Conservation (phyloP, 2,329 filamentous ascomycete genomes). For the Fusarium equiseti region DNA sequence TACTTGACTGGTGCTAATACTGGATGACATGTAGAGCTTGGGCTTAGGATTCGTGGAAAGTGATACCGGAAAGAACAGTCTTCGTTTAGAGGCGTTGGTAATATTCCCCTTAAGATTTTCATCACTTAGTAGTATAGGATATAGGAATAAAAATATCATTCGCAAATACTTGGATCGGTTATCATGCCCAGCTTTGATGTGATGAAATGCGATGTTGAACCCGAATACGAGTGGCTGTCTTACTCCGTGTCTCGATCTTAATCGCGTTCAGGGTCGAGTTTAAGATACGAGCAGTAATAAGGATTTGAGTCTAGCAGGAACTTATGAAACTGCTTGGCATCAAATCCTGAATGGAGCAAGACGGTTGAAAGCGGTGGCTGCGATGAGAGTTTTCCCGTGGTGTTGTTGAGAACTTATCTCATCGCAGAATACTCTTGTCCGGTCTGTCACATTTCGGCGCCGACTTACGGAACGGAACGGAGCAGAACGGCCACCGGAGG, state of each 20-base stretch:
- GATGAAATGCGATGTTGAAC: neutral
- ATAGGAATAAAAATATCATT: constrained; percentile 19
- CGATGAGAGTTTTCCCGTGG: neutral
- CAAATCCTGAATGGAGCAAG: neutral
- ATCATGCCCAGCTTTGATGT: neutral
- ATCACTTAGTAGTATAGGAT: constrained; percentile 15
- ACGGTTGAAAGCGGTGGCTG: neutral
- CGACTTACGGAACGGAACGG: constrained; percentile 22
- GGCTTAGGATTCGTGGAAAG: neutral
- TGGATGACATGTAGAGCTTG: neutral
- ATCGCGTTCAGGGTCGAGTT: neutral
- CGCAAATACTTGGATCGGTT: neutral
- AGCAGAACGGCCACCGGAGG: constrained; percentile 4
- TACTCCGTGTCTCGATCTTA: constrained; percentile 3
- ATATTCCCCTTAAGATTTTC: constrained; percentile 34
- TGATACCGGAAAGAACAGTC: neutral
- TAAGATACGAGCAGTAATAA: neutral
- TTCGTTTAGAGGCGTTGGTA: constrained; percentile 25
- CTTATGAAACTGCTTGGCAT: neutral
- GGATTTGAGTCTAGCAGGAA: neutral
- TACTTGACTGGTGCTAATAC: neutral
- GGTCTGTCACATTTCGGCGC: constrained; percentile 20
- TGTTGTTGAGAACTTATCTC: neutral
- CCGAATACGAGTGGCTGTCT: neutral
- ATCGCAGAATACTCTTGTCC: constrained; percentile 8